Conservation (phyloP, 352 stramenopile genomes). For the Sclerospora graminicola region DNA sequence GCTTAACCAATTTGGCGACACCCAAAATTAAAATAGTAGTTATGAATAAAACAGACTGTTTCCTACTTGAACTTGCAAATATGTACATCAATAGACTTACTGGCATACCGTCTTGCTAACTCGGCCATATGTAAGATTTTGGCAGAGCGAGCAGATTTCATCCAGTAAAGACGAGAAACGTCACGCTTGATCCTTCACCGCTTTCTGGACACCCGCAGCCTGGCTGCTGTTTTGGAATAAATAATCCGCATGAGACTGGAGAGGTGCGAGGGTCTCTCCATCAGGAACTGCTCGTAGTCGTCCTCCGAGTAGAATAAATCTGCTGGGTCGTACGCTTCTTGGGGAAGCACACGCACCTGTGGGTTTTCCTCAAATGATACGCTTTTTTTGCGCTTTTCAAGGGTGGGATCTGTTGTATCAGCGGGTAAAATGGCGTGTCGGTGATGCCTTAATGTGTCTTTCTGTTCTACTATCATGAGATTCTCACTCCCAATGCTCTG, state of each 20-base stretch:
- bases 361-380: constrained; percentile 46
- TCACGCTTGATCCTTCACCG: constrained; percentile 24
- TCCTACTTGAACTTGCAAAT: too few relatives aligned
- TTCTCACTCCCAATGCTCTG: constrained; percentile 25
- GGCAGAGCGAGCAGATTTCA: too few relatives aligned
- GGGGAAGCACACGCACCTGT: constrained; percentile 34
- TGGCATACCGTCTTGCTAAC: too few relatives aligned
- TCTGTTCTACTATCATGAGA: not conserved
- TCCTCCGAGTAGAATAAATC: constrained; percentile 47
- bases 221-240: constrained; percentile 44
- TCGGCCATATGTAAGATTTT: too few relatives aligned
- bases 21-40: too few relatives aligned
- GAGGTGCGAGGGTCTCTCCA: constrained; percentile 30
- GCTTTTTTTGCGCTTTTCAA: constrained; percentile 25
- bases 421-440: constrained; percentile 5
- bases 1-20: too few relatives aligned
- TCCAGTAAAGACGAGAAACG: too few relatives aligned
- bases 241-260: constrained; percentile 39
- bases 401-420: not conserved
- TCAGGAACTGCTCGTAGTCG: constrained; percentile 51
- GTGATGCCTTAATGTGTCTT: constrained; percentile 4
- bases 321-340: constrained; percentile 33
- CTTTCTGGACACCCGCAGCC: constrained; percentile 40
- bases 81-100: too few relatives aligned
- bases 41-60: too few relatives aligned